Percentiles rank a stretch among this genome's conserved stretches.
phyloP scores from a whole-genome alignment of 2,329 filamentous ascomycete species.

The Tolypocladium ophioglossoides region DNA sequence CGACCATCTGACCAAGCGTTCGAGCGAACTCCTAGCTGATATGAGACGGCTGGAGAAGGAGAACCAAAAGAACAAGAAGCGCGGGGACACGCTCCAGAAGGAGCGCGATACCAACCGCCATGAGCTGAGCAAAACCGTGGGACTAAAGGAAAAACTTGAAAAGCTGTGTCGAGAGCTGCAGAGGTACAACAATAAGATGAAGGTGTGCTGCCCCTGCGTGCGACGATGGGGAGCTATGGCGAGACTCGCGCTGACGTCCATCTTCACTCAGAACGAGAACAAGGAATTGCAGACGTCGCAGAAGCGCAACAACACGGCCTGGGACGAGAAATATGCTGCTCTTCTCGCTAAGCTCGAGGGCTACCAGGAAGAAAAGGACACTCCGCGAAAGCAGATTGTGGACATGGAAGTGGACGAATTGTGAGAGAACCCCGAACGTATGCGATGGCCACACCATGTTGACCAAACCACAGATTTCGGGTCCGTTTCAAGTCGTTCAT shows the following conservation, averaged over 20 bases:
- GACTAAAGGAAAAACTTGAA: conserved; percentile 91
- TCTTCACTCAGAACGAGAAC: conserved; percentile 63
- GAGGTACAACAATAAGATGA: conserved; percentile 96
- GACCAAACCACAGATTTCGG: conserved; percentile 50
- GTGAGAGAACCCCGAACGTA: conserved; percentile 38
- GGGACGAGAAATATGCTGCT: conserved; percentile 75
- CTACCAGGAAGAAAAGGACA: conserved; percentile 78
- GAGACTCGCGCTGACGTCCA: conserved; percentile 12
- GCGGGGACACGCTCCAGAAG: conserved; percentile 87
- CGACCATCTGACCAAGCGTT: conserved; percentile 81
- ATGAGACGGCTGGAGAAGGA: conserved; percentile 96
- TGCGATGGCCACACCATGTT: conserved; percentile 1
- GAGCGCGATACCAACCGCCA: conserved; percentile 85
- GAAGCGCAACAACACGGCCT: conserved; percentile 68
- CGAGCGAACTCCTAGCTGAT: conserved; percentile 80
- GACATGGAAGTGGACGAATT: conserved; percentile 85
- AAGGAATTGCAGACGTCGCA: conserved; percentile 82
- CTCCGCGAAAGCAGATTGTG: conserved; percentile 66
- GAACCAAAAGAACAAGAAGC: conserved; percentile 91
- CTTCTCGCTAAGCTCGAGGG: conserved; percentile 79
- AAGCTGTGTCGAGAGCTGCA: conserved; percentile 92
- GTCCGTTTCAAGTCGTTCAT: conserved; percentile 87
- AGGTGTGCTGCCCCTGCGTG: conserved; percentile 44
- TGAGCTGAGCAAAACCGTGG: conserved; percentile 81
- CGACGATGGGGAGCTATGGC: background rate